Conservation (phyloP, 768 basidiomycete genomes). For the Crucibulum laeve region DNA sequence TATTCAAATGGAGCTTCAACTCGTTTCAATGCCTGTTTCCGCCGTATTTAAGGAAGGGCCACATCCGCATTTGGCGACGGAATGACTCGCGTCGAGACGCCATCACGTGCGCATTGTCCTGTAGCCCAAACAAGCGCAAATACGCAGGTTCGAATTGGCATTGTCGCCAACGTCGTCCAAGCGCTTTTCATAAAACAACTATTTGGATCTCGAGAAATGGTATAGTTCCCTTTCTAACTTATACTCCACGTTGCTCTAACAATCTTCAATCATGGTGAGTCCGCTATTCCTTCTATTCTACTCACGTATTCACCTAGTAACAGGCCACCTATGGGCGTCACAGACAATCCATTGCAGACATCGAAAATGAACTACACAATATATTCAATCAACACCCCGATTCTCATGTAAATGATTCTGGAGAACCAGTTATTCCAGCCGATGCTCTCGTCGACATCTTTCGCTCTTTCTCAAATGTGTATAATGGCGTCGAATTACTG, state of each 20-base stretch:
- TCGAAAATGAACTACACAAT: constrained; percentile 62
- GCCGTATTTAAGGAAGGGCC: too few relatives aligned
- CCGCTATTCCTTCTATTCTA: not conserved
- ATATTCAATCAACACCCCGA: constrained; percentile 67
- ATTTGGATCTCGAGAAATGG: constrained; percentile 15
- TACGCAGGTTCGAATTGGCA: constrained; percentile 7
- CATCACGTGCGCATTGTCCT: constrained; percentile 7
- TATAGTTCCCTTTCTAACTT: constrained; percentile 9
- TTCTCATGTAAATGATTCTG: constrained; percentile 51
- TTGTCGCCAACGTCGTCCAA: constrained; percentile 4
- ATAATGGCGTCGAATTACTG: constrained; percentile 61
- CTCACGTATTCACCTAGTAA: constrained; percentile 1
- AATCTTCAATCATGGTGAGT: constrained; percentile 19
- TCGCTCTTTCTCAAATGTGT: constrained; percentile 53
- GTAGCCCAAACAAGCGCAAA: not conserved
- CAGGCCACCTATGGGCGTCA: constrained; percentile 46
- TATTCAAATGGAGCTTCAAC: too few relatives aligned
- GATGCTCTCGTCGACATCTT: constrained; percentile 70
- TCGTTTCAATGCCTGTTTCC: too few relatives aligned
- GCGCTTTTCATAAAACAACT: not conserved
- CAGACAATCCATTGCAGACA: constrained; percentile 67
- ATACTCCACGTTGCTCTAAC: constrained; percentile 6
- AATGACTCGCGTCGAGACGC: not conserved
- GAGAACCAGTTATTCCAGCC: constrained; percentile 65
- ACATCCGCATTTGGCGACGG: constrained; percentile 38